Conservation (phyloP, 73 alveolate genomes). For the Uronychia setigera region DNA sequence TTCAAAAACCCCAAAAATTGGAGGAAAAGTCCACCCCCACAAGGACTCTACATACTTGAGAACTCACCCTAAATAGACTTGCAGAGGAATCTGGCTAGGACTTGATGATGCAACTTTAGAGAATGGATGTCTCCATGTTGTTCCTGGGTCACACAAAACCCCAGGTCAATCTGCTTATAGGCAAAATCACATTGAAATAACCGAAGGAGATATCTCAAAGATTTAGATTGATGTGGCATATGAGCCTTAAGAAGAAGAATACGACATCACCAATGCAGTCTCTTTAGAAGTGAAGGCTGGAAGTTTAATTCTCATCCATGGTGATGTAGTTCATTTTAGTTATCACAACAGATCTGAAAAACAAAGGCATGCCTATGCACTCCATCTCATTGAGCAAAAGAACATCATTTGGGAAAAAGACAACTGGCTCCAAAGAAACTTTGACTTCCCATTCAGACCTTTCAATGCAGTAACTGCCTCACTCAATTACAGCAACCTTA, state of each 20-base stretch:
- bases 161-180: constrained; percentile 25
- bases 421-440: constrained; percentile 78
- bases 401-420: constrained; percentile 53
- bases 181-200: background rate
- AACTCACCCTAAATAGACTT: constrained; percentile 60
- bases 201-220: constrained; percentile 31
- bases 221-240: constrained; percentile 17
- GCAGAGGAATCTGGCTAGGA: constrained; percentile 81
- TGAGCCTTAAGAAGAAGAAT: constrained; percentile 14
- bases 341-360: constrained; percentile 52
- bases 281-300: constrained; percentile 76
- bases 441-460: constrained; percentile 69
- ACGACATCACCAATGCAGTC: constrained; percentile 54
- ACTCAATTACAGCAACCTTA: too few relatives aligned
- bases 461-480: too few relatives aligned
- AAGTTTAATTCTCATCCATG: constrained; percentile 68
- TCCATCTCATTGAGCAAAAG: constrained; percentile 70
- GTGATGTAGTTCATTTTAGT: constrained; percentile 70
- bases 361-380: constrained; percentile 81
- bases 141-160: constrained; percentile 66
- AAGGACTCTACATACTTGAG: constrained; percentile 69
- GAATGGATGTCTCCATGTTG: constrained; percentile 80
- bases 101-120: constrained; percentile 71
- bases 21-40: constrained; percentile 76
- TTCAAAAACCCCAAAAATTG: constrained; percentile 72